Base-by-base conservation (phyloP, 441 rosid species). In the Erodium texanum region DNA sequence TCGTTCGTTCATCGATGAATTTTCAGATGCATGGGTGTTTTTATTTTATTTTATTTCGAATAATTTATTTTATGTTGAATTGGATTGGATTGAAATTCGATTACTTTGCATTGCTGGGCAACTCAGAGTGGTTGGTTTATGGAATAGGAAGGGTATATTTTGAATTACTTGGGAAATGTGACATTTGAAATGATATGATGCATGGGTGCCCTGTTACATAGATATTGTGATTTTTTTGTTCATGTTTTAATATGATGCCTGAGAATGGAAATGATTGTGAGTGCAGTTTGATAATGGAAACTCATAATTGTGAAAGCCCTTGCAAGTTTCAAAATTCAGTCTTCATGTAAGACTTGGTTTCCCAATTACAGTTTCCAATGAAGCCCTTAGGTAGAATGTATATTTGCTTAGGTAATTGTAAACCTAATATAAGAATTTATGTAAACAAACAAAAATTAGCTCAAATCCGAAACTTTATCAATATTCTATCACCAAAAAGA, bases 1-100 rank as follows among this genome's bases (percentile, higher is more conserved):
- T 12, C 62, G 34, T 59, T 69, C 50, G 9, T 29, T 67, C 62
- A 27, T 66, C 18, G 2, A 64, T 68, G 23, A 3, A 10, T n/a
- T 32, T 38, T 27, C 29, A 61, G 52, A 62, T 38, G 15, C 52
- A 32, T 24, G 62, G 12, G 32, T 66, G 19, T 64, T 3, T 45
- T 7, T 9, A 1, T 27, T 18, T 24, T 9, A 41, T 41, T 41
- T 41, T 41, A 12, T 7, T 41, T 41, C 10, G 10, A 12, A 41
- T 41, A 24, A 7, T 41, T 41, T 36, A 10, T 18, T 72, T 63
- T 16, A 14, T 27, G 7, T 56, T 56, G 23, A 3, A 19, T 56
- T 41, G 48, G 12, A 41, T 41, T 41, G 12, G 48, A 12, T 41
- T 56, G 62, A 56, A 19, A 56, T 19, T 56, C 16, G 8, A 56